Conservation (phyloP, 805 yeast genomes). For the Nakazawaea sp. region DNA sequence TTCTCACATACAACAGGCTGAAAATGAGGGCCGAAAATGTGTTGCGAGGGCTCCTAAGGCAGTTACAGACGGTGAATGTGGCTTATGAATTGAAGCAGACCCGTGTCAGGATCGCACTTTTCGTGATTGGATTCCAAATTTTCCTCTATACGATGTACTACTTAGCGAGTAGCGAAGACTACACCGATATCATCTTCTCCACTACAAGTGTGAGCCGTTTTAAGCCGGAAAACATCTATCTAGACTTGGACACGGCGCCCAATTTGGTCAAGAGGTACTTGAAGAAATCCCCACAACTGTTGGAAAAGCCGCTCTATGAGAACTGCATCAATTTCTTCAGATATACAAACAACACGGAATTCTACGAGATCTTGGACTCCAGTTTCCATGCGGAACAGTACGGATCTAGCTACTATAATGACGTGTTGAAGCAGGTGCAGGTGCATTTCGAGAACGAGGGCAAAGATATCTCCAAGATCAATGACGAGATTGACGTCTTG, state of each 20-base stretch:
- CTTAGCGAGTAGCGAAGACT: background rate
- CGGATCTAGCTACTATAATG: background rate
- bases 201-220: constrained; percentile 4
- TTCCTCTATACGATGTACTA: background rate
- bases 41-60: too few relatives aligned
- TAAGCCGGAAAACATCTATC: background rate
- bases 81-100: too few relatives aligned
- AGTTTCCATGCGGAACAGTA: constrained; percentile 5
- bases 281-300: constrained; percentile 2
- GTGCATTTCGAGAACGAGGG: background rate
- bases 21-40: too few relatives aligned
- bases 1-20: too few relatives aligned
- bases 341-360: constrained; percentile 1
- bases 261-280: constrained; percentile 1
- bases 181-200: constrained; percentile 1
- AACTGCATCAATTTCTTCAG: constrained; percentile 6
- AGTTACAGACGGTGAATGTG: too few relatives aligned
- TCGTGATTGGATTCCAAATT: too few relatives aligned
- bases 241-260: constrained; percentile 1
- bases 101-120: too few relatives aligned
- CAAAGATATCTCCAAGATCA: background rate
- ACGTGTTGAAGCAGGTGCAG: constrained; percentile 3
- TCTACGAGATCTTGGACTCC: background rate
- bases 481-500: constrained; percentile 6
- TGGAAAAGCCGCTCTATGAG: constrained; percentile 1